A percentile compares a stretch with the other conserved stretches of the same genome.
Conservation (phyloP, 257 asterid species). For the Leonotis leonurus region DNA sequence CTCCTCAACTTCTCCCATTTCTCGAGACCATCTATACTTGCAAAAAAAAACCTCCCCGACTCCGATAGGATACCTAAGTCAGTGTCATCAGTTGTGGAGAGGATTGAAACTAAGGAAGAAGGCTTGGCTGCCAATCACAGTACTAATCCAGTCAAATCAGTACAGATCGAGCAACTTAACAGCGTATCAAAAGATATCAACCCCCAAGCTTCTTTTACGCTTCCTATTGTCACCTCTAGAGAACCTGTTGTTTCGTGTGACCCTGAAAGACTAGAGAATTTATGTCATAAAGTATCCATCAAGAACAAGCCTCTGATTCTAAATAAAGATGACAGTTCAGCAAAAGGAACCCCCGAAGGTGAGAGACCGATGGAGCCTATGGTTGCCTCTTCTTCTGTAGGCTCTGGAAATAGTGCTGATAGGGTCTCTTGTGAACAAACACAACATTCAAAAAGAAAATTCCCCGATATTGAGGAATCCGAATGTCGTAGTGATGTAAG, state of each 20-base stretch:
- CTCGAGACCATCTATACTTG: constrained; percentile 50
- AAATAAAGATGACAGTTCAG: constrained; percentile 14
- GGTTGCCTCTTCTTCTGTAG: constrained; percentile 81
- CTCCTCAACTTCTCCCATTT: constrained; percentile 68
- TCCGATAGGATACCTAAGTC: constrained; percentile 33
- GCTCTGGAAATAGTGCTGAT: constrained; percentile 78
- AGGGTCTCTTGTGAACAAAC: constrained; percentile 65
- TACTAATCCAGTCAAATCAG: constrained; percentile 27
- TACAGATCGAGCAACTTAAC: constrained; percentile 19
- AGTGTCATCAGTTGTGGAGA: constrained; percentile 28
- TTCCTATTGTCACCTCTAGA: constrained; percentile 15
- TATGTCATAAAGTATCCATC: constrained; percentile 25
- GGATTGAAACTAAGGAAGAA: constrained; percentile 29
- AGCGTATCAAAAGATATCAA: constrained; percentile 24
- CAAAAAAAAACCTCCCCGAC: constrained; percentile 33
- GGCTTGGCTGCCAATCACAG: constrained; percentile 15
- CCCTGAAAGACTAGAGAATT: constrained; percentile 29
- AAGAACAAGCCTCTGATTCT: constrained; percentile 28
- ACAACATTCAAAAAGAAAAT: constrained; percentile 54
- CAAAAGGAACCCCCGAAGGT: constrained; percentile 29
- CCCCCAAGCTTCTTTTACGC: constrained; percentile 22
- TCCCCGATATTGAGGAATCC: constrained; percentile 51
- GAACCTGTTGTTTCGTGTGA: constrained; percentile 13
- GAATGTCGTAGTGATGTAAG: constrained; percentile 80
- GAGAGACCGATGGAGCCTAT: constrained; percentile 51